Conservation (phyloP, 495 filamentous ascomycete genomes). For the Tuber calosporum region DNA sequence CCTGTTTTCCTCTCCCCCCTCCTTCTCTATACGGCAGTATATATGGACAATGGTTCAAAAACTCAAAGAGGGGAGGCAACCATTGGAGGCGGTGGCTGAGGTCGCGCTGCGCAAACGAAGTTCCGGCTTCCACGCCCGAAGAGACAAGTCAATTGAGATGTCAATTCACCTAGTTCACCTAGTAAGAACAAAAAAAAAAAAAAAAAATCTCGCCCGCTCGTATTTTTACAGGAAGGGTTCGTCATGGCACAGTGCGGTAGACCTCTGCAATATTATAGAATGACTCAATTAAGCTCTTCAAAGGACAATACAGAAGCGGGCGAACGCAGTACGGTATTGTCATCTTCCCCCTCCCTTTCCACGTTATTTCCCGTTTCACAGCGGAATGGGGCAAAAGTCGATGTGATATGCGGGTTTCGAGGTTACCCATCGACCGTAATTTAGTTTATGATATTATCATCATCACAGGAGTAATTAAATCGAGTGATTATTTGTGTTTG, state of each 20-base stretch:
- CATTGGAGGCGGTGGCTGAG: not conserved
- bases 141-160: not conserved
- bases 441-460: no score
- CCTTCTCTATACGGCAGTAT: not conserved
- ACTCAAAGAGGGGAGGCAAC: not conserved
- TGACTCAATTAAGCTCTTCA: no score
- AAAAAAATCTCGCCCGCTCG: not conserved
- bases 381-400: no score
- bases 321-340: no score
- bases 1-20: not conserved
- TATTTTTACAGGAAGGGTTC: not conserved
- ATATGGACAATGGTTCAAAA: not conserved
- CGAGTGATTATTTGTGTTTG: no score
- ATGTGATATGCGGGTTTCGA: no score
- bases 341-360: no score
- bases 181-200: not conserved
- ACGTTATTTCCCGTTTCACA: no score
- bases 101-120: not conserved
- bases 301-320: no score
- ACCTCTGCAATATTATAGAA: no score
- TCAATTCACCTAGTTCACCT: not conserved
- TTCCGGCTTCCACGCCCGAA: not conserved
- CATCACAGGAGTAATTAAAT: no score
- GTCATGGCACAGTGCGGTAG: not conserved
- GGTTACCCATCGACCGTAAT: no score